Evolutionary conservation across 2,329 filamentous ascomycete species (phyloP), one percentile per base, ranked within the genome.

Genomic region (Alternaria brassicae): DNA sequence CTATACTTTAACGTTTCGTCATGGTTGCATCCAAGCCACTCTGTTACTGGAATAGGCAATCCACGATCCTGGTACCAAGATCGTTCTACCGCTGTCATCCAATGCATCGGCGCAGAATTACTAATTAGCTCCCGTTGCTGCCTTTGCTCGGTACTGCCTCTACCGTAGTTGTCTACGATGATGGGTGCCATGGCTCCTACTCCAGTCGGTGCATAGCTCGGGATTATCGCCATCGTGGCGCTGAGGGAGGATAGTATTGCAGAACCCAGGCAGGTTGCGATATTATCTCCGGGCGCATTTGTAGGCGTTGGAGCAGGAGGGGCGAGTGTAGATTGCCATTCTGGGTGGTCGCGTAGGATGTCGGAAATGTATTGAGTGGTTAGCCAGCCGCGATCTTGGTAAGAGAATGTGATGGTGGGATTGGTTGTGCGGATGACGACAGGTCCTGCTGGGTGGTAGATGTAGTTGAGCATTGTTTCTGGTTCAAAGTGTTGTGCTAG

Each of bases 381-480:
- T 15, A 57, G 51, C 52, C 57, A 63, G 48, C 57, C 62, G 9
- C 42, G 25, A 8, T 32, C 6, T 28, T 50, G 37, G 27, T 55
- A 32, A 13, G 47, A 19, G 19, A 60, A 42, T 10, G 32, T 17
- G 10, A 58, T 58, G 21, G 49, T 25, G 21, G 37, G 21, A 37
- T 40, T 56, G 13, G 54, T 56, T 25, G 47, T 60, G 21, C 45
- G 47, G 28, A 60, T 54, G 28, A 48, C 47, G 7, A 54, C 21
- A 25, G 52, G 51, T 51, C 54, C 54, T 4, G 51, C 53, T 28
- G 42, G 47, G 37, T 59, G 55, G 60, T 61, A 57, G 44, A 53
- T 52, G 36, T 34, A 56, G 32, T 21, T 45, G 34, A 56, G 39
- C 56, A 59, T 56, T 25, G 49, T 48, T 56, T 37, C 12, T 34